Evolutionary conservation across 208 protist species (phyloP).

Genomic region (Leishmania gerbilli): DNA sequence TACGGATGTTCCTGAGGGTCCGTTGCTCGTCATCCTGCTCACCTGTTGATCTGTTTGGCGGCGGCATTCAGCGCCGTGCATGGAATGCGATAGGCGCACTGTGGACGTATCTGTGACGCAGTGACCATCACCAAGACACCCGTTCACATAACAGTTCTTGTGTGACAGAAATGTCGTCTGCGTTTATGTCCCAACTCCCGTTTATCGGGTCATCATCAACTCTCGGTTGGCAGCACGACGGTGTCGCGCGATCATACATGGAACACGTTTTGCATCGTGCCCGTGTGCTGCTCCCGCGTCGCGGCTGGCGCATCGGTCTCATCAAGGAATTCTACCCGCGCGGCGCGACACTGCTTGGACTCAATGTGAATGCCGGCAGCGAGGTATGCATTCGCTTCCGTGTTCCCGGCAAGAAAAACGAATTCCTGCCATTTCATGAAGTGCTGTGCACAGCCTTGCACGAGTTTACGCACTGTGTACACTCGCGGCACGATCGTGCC

Average conservation of each 20-base stretch:
- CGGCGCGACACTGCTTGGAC: conserved; percentile 64
- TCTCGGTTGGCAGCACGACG: conserved; percentile 65
- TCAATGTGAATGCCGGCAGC: conserved; percentile 82
- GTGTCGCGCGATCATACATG: conserved; percentile 69
- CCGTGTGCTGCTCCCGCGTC: conserved; percentile 43
- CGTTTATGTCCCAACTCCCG: conserved; percentile 31
- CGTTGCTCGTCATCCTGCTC: background rate
- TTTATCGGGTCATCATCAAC: conserved; percentile 53
- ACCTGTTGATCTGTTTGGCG: background rate
- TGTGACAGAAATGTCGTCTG: conserved; percentile 14
- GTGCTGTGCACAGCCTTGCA: conserved; percentile 88
- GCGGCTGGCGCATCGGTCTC: conserved; percentile 60
- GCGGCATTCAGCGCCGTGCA: background rate
- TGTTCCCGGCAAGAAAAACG: conserved; percentile 47
- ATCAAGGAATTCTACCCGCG: conserved; percentile 90
- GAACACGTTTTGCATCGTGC: conserved; percentile 56
- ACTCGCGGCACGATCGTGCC: conserved; percentile 58
- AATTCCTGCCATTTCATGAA: conserved; percentile 86
- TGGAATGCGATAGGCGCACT: background rate
- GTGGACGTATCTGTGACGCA: background rate
- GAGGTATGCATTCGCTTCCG: conserved; percentile 87
- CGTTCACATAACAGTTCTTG: background rate
- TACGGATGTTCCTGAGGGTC: no score
- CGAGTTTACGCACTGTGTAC: conserved; percentile 84
- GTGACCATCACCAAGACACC: background rate